phyloP scores from a whole-genome alignment of 192 early-diverging fungal species.

The Gonapodya sp. region DNA sequence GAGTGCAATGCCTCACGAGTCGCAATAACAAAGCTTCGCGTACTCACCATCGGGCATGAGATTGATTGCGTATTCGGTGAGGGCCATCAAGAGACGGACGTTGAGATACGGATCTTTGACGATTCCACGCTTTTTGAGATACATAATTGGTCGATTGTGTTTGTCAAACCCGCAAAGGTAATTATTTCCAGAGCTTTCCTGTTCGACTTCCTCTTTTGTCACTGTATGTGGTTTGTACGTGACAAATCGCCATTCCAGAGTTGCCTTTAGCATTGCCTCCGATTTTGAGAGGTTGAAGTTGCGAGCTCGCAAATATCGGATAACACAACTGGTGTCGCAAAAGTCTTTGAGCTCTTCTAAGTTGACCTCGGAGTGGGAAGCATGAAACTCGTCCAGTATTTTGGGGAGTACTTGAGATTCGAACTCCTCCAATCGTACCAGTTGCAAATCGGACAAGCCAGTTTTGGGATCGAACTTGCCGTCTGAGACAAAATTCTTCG shows the following conservation, averaged over 20 bases:
- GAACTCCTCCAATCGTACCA: not conserved
- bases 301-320: not conserved
- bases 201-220: not conserved
- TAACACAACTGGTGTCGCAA: not conserved
- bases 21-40: not conserved
- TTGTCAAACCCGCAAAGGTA: conserved; percentile 5
- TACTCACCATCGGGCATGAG: conserved; percentile 13
- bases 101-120: conserved; percentile 10
- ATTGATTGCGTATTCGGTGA: conserved; percentile 8
- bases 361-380: not conserved
- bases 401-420: not conserved
- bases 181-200: not conserved
- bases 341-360: not conserved
- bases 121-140: conserved; percentile 16
- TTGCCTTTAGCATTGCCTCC: not conserved
- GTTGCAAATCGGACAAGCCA: not conserved
- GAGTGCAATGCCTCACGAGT: no score
- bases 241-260: not conserved
- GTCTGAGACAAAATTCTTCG: no score
- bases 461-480: not conserved
- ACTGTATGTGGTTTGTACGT: not conserved
- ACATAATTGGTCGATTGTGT: conserved; percentile 14
- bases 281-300: not conserved
- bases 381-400: not conserved
- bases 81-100: conserved; percentile 6